Evolutionary conservation across 2,329 filamentous ascomycete species (phyloP).

Genomic region (Rasamsonia emersonii): DNA sequence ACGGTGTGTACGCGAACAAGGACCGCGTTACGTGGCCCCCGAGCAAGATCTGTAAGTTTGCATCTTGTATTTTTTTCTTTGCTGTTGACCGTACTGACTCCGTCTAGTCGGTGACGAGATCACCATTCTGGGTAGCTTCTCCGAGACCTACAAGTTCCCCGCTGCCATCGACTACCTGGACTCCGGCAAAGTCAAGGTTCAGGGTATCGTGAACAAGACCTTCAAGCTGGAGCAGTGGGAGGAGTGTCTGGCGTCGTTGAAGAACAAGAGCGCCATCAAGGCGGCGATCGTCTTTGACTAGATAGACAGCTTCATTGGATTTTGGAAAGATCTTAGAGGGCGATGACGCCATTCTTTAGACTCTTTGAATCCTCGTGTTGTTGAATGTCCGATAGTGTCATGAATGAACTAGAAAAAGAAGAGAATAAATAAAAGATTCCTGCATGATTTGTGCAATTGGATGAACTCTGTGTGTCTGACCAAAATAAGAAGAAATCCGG

Average conservation of each 20-base stretch:
- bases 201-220: constrained; percentile 64
- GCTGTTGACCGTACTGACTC: background rate
- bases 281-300: constrained; percentile 63
- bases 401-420: no score
- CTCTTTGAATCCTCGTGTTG: constrained; percentile 1
- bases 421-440: no score
- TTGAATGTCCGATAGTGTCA: no score
- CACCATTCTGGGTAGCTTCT: constrained; percentile 65
- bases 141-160: constrained; percentile 64
- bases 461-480: no score
- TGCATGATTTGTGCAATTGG: no score
- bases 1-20: constrained; percentile 58
- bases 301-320: background rate
- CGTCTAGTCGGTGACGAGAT: constrained; percentile 50
- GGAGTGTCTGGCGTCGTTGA: constrained; percentile 61
- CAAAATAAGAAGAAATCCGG: no score
- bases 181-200: constrained; percentile 38
- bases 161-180: constrained; percentile 47
- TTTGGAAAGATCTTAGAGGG: background rate
- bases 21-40: constrained; percentile 60
- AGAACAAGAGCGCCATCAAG: constrained; percentile 65
- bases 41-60: constrained; percentile 58
- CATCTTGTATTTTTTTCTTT: constrained; percentile 4
- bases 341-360: background rate
- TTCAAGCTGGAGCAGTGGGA: constrained; percentile 66